Base-by-base conservation (phyloP, 192 early-diverging fungal genomes). In the Backusella tarrabulga region DNA sequence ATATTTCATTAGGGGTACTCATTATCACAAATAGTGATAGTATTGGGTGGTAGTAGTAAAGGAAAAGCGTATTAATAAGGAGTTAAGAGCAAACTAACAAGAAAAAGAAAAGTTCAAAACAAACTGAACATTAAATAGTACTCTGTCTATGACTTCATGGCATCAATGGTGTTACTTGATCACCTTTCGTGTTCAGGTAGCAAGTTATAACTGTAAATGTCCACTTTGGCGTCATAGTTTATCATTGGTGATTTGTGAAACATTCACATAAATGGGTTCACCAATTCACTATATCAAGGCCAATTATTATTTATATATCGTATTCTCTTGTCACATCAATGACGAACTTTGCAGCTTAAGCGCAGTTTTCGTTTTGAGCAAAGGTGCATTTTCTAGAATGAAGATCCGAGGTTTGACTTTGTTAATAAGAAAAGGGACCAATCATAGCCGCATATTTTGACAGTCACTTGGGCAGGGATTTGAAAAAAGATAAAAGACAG, bases 381-480 rank as follows among this genome's bases (percentile, higher is more conserved):
- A 21, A 56, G 11, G 23, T 29, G 23, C 56, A 63, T 63, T 29
- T 63, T 63, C 11, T 12, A 60, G 56, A 60, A 60, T 60, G 3
- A 26, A 63, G 29, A 21, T 50, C 19, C 56, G 9, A 12, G 9
- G 4, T 8, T 54, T 63, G 56, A 63, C 26, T 29, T 23, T 29
- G 8, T 11, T 63, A 63, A 63, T 63, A 29, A 63, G n/a, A 54
- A 54, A 54, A 54, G 23, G 56, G 26, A 29, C 56, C 56, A 63
- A 63, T 63, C 56, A 63, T 9, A 63, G 12, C 1, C 1, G 9
- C 23, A 63, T 29, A 63, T 0, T 29, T 63, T 29, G 23, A 63
- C 56, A 63, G 56, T 63, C 56, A 63, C 56, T 63, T 63, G 56
- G 56, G 56, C 56, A 63, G 56, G 56, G 56, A 63, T 7, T 63